Base-by-base conservation (phyloP, 2,329 filamentous ascomycete genomes). In the Clonostachys rhizophaga region DNA sequence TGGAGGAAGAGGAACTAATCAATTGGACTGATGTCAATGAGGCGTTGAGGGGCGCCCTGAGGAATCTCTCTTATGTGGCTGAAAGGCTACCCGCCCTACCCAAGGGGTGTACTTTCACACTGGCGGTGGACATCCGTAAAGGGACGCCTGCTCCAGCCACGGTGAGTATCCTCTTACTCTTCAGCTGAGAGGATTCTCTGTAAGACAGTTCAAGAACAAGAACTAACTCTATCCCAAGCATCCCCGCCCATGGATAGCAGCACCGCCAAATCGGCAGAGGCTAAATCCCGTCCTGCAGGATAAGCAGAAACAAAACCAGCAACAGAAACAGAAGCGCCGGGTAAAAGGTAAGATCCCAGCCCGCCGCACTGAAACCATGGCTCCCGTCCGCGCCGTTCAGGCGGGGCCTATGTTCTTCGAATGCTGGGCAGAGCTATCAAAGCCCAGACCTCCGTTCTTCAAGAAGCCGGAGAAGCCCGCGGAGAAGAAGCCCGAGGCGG, bases 91-190 rank as follows among this genome's bases (percentile, higher is more conserved):
- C 64, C 1, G 64, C 74, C 0, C 60, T 91, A 18, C 86, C 87
- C 0, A 65, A 73, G 2, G 77, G 78, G 2, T 90, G 86, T 62
- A 87, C 85, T 0, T 92, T 88, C 62, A 89, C 86, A 0, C 64
- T 92, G n/a, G 85, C 84, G 1, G 76, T 92, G 39, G 88, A 92
- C 64, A 62, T 91, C 52, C 79, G 78, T 37, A 79, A 86, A 18
- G 74, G 83, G 39, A 74, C 72, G 0, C 65, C 75, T 11, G 72
- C 79, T 10, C 83, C 81, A 1, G 80, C 84, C 51, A 75, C 74
- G 46, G 80, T 83, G 63, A 58, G 76, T 68, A 17, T 30, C 24
- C 24, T 4, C 9, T 30, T 30, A 9, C 24, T 40, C 35, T 14
- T 30, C 37, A 10, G n/a, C 43, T 43, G 11, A 12, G 44, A 24